Base-by-base conservation (phyloP, 768 basidiomycete species). In the Tulasnella sp. region DNA sequence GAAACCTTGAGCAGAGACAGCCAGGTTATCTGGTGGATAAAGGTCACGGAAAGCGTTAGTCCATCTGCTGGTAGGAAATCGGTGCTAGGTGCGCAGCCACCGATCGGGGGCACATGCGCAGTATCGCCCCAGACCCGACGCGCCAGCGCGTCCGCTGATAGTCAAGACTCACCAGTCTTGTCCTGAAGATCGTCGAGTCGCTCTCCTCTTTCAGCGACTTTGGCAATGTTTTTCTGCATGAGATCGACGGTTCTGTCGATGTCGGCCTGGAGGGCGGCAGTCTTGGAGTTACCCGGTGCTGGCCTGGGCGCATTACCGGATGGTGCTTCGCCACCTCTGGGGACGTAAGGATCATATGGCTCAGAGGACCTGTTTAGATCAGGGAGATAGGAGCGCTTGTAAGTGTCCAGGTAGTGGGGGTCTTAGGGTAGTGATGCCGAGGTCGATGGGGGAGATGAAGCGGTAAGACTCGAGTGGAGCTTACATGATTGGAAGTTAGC, bases 1-100 rank as follows among this genome's bases (percentile, higher is more conserved):
- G 91, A 99, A 99, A 38, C 96, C 96, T 87, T 99, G 97, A n/a
- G 98, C 98, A 36, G 96, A 98, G 58, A 97, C 94, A 40, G 98
- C 97, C 78, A 99, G 90, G 84, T 93, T 98, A 86, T 99, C 98
- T 98, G 82, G 21, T 36, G 24, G 27, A 74, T n/a, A 42, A 74
- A 38, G 38, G 73, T 46, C n/a, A 40, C 12, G 18, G 7, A 76
- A 14, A 46, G 75, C 75, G 56, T 74, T 39, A 74, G 73, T 24
- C 18, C 73, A 74, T 76, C 31, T 21, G 14, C 8, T 38, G 19
- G 24, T 14, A 76, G 56, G 24, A 42, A 27, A 39, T n/a, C 48
- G 46, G 19, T 34, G 24, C 34, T 14, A 21, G 3, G 24, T 56
- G 52, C 27, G 14, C 56, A 6, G 73, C 31, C 31, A 74, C 73